Evolutionary conservation across 2,329 filamentous ascomycete species (phyloP).

Genomic region (Alternaria gansuensis): DNA sequence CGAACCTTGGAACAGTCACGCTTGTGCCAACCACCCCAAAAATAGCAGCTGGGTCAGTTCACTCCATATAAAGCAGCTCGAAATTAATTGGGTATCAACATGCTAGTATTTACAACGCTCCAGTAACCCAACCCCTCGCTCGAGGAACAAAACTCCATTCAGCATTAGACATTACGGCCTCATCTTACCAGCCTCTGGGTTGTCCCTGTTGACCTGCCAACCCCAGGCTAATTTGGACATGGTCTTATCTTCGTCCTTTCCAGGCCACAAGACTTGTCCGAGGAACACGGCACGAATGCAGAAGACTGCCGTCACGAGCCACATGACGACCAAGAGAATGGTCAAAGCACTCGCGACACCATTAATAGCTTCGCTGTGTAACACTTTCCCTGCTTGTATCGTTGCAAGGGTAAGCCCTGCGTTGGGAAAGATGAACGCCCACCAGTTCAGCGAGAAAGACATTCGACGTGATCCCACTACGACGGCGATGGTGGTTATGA

Average conservation of each 20-base stretch:
- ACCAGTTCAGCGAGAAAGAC: constrained; percentile 53
- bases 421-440: constrained; percentile 74
- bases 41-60: neutral
- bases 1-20: neutral
- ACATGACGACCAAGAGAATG: constrained; percentile 63
- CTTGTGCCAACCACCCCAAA: neutral
- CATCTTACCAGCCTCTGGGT: constrained; percentile 26
- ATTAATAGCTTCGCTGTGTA: constrained; percentile 63
- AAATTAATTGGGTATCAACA: constrained; percentile 3
- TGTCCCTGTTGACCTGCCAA: constrained; percentile 32
- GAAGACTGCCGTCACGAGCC: constrained; percentile 62
- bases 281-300: constrained; percentile 62
- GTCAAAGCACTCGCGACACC: constrained; percentile 65
- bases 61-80: neutral
- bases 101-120: constrained; percentile 2
- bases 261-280: constrained; percentile 65
- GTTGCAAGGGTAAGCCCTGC: constrained; percentile 69
- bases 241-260: constrained; percentile 51
- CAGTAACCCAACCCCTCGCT: constrained; percentile 7
- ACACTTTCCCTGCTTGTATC: constrained; percentile 64
- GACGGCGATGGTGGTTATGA: constrained; percentile 53
- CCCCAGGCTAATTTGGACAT: constrained; percentile 41
- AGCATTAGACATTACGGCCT: constrained; percentile 9
- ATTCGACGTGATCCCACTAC: constrained; percentile 54
- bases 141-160: neutral